A percentile compares a stretch with the other conserved stretches of the same genome.
phyloP scores from a whole-genome alignment of 805 yeast genomes.

The Ogataea allantospora region DNA sequence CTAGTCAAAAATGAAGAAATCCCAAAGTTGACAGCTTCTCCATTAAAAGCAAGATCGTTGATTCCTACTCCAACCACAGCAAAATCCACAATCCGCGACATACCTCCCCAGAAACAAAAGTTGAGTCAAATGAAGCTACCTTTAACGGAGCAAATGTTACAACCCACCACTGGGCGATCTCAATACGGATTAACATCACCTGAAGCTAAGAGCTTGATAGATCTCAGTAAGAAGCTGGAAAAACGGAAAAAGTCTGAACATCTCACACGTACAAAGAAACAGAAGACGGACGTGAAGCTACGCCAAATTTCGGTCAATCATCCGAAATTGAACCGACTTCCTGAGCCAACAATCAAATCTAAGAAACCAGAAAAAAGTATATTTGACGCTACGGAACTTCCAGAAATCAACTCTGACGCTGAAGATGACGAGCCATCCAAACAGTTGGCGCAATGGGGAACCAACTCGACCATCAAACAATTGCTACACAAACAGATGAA shows the following conservation, averaged over 20 bases:
- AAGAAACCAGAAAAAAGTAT: not conserved
- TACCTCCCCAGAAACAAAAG: slow-evolving; percentile 5
- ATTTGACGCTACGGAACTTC: slow-evolving; percentile 14
- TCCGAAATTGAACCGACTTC: slow-evolving; percentile 17
- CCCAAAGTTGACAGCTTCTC: slow-evolving; percentile 4
- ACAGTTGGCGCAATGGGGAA: slow-evolving; percentile 29
- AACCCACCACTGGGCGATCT: slow-evolving; percentile 12
- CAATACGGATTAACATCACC: slow-evolving; percentile 14
- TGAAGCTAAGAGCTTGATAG: slow-evolving; percentile 19
- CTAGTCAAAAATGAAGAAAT: slow-evolving; percentile 10
- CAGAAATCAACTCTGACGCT: slow-evolving; percentile 27
- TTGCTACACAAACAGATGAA: slow-evolving; percentile 21
- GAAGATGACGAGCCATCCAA: slow-evolving; percentile 21
- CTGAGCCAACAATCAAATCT: slow-evolving; percentile 4
- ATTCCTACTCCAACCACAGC: slow-evolving; percentile 14
- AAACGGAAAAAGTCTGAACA: slow-evolving; percentile 21
- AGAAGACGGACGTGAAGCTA: slow-evolving; percentile 13
- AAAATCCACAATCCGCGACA: slow-evolving; percentile 14
- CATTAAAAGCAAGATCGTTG: slow-evolving; percentile 4
- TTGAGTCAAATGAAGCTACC: slow-evolving; percentile 18
- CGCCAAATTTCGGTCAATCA: slow-evolving; percentile 20
- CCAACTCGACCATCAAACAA: slow-evolving; percentile 14
- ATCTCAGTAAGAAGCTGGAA: slow-evolving; percentile 20
- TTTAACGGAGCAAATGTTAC: slow-evolving; percentile 28
- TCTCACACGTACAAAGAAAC: slow-evolving; percentile 13